phyloP scores from a whole-genome alignment of 2,329 filamentous ascomycete genomes.

The Myriosclerotinia scirpicola region DNA sequence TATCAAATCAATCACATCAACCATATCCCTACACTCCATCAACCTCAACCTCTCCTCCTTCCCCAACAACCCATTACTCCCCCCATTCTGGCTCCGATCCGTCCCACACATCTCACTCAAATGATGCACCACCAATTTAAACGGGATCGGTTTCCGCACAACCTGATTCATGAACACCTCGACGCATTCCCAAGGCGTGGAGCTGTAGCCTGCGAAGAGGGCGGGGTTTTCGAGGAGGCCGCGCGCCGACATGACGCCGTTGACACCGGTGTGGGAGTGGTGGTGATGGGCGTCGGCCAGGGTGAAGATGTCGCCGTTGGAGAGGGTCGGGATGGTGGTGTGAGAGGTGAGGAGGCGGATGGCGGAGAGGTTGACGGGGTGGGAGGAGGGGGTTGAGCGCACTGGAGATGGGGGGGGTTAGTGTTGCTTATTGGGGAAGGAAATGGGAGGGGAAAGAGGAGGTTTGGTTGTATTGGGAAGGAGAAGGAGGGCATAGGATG shows the following conservation, averaged over 20 bases:
- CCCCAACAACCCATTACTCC: conserved; percentile 51
- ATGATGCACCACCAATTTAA: conserved; percentile 65
- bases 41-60: conserved; percentile 56
- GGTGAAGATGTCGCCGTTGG: conserved; percentile 69
- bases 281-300: conserved; percentile 42
- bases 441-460: no score
- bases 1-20: conserved; percentile 61
- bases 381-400: conserved; percentile 58
- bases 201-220: conserved; percentile 54
- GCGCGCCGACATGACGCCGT: conserved; percentile 69
- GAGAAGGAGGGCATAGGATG: no score
- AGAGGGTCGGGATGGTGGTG: conserved; percentile 58
- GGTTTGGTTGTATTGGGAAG: no score
- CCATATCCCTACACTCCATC: conserved; percentile 51
- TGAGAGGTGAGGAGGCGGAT: conserved; percentile 50
- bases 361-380: conserved; percentile 61
- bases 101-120: conserved; percentile 65
- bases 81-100: conserved; percentile 52
- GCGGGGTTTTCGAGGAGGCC: conserved; percentile 68
- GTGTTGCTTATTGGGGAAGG: no score
- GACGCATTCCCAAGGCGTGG: conserved; percentile 62
- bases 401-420: no score
- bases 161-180: conserved; percentile 61
- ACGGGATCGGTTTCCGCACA: conserved; percentile 58
- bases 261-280: conserved; percentile 46